These are phyloP conservation scores for Coemansia sp. DNA, from an alignment of 192 early-diverging fungal species.

Conservation along the genomic window DNA sequence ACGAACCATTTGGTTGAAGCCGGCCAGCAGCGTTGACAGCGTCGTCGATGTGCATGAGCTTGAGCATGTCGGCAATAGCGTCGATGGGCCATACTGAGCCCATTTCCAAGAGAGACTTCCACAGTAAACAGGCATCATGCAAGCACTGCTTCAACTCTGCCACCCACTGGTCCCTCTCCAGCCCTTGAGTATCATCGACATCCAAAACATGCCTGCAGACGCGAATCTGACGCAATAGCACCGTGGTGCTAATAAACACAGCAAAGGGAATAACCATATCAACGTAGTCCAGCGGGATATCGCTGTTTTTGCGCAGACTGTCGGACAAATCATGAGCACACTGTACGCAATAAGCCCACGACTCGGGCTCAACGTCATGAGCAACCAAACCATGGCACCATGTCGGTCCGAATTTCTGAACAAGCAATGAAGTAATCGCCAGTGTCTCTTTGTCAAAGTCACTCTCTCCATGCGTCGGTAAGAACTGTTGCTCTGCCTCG, in stretches of 20 bases:
- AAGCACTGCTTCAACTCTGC: slow-evolving; percentile 13
- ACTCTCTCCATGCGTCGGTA: background rate
- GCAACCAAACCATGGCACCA: slow-evolving; percentile 32
- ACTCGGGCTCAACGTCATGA: slow-evolving; percentile 20
- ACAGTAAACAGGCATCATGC: slow-evolving; percentile 6
- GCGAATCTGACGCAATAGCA: slow-evolving; percentile 32
- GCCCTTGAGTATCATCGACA: background rate
- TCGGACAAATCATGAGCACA: slow-evolving; percentile 22
- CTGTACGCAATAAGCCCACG: slow-evolving; percentile 21
- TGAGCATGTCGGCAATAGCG: slow-evolving; percentile 16
- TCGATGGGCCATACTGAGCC: slow-evolving; percentile 22
- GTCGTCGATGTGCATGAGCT: slow-evolving; percentile 27
- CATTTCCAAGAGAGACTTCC: slow-evolving; percentile 15
- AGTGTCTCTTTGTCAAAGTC: slow-evolving; percentile 18
- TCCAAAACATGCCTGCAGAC: background rate
- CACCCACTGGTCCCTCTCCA: background rate
- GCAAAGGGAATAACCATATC: slow-evolving; percentile 27
- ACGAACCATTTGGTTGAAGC: background rate
- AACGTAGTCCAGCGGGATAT: slow-evolving; percentile 30
- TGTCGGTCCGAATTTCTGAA: slow-evolving; percentile 20
- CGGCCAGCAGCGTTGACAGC: slow-evolving; percentile 17
- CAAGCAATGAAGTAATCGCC: slow-evolving; percentile 16
- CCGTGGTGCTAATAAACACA: slow-evolving; percentile 24
- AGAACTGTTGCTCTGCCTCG: slow-evolving; percentile 14
- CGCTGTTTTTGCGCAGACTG: slow-evolving; percentile 13